These are phyloP conservation scores for Neoboletus brunneissimus DNA, from an alignment of 768 basidiomycete species.

Conservation along the genomic window DNA sequence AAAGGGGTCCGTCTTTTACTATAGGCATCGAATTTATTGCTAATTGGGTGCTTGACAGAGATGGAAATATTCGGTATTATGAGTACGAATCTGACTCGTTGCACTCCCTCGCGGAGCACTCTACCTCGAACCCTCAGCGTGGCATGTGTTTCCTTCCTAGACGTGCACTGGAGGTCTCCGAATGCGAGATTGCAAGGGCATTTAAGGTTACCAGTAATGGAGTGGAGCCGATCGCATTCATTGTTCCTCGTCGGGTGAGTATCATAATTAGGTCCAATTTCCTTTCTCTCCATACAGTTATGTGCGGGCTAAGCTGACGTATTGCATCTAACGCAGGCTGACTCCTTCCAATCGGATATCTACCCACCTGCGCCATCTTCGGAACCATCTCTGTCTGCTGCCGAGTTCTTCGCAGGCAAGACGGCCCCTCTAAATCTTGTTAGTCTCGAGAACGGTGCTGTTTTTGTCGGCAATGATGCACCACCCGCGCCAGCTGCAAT, in stretches of 20 bases:
- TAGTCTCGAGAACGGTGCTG: slow-evolving; percentile 67
- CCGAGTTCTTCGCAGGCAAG: slow-evolving; percentile 89
- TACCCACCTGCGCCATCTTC: slow-evolving; percentile 87
- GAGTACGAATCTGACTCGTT: slow-evolving; percentile 90
- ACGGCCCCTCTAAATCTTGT: slow-evolving; percentile 73
- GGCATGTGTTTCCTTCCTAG: slow-evolving; percentile 97
- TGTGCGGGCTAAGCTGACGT: background rate
- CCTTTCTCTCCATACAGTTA: background rate
- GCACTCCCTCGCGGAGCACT: slow-evolving; percentile 75
- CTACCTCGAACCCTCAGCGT: slow-evolving; percentile 88
- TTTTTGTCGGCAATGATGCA: slow-evolving; percentile 33
- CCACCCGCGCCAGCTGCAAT: slow-evolving; percentile 27
- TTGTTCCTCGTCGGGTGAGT: slow-evolving; percentile 86
- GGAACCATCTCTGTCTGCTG: slow-evolving; percentile 75
- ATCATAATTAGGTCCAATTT: background rate
- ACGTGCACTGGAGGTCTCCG: slow-evolving; percentile 80
- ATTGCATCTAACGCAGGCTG: slow-evolving; percentile 50
- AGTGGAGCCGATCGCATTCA: slow-evolving; percentile 92
- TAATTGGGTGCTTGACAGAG: slow-evolving; percentile 44
- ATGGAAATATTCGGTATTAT: slow-evolving; percentile 97
- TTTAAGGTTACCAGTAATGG: slow-evolving; percentile 77
- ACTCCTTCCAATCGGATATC: slow-evolving; percentile 96
- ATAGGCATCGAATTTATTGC: background rate
- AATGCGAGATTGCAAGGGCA: slow-evolving; percentile 93
- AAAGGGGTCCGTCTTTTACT: slow-evolving; percentile 62